These are phyloP conservation scores for Botrytis pseudocinerea DNA, from an alignment of 2,329 filamentous ascomycete genomes.

Conservation along the genomic window DNA sequence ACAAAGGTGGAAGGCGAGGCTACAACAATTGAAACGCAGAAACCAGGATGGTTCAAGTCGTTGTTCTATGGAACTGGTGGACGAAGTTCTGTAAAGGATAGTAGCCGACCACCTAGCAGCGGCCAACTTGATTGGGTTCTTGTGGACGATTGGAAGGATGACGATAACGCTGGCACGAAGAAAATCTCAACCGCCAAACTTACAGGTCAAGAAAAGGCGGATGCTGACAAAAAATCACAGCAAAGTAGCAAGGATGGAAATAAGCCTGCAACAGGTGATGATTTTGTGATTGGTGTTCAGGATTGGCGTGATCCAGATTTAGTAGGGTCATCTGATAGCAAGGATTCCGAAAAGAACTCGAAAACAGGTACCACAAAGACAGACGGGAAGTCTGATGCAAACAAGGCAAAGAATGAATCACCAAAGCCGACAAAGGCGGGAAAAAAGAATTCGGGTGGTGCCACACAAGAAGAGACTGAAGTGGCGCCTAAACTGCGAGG, in stretches of 20 bases:
- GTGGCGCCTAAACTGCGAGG: slow-evolving; percentile 50
- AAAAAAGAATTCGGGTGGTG: slow-evolving; percentile 37
- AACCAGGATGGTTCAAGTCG: slow-evolving; percentile 49
- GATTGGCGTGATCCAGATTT: slow-evolving; percentile 83
- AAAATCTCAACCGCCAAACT: slow-evolving; percentile 46
- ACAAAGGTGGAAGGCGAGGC: slow-evolving; percentile 33
- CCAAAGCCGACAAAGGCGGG: slow-evolving; percentile 30
- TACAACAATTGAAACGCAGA: slow-evolving; percentile 29
- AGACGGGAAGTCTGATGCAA: slow-evolving; percentile 37
- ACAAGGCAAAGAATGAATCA: slow-evolving; percentile 28
- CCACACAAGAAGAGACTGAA: slow-evolving; percentile 39
- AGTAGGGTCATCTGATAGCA: slow-evolving; percentile 45
- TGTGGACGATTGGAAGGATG: slow-evolving; percentile 65
- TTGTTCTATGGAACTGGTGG: slow-evolving; percentile 44
- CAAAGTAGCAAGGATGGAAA: slow-evolving; percentile 27
- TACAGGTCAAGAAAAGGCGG: slow-evolving; percentile 40
- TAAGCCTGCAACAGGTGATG: slow-evolving; percentile 49
- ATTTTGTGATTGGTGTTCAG: slow-evolving; percentile 80
- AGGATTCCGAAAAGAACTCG: slow-evolving; percentile 40
- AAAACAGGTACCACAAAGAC: slow-evolving; percentile 32
- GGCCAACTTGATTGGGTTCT: slow-evolving; percentile 73
- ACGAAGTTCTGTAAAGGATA: slow-evolving; percentile 46
- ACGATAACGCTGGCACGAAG: slow-evolving; percentile 44
- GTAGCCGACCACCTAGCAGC: slow-evolving; percentile 68
- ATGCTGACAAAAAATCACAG: slow-evolving; percentile 37